Evolutionary conservation across 768 basidiomycete genomes (phyloP).

Genomic region (Suillus tomentosus): DNA sequence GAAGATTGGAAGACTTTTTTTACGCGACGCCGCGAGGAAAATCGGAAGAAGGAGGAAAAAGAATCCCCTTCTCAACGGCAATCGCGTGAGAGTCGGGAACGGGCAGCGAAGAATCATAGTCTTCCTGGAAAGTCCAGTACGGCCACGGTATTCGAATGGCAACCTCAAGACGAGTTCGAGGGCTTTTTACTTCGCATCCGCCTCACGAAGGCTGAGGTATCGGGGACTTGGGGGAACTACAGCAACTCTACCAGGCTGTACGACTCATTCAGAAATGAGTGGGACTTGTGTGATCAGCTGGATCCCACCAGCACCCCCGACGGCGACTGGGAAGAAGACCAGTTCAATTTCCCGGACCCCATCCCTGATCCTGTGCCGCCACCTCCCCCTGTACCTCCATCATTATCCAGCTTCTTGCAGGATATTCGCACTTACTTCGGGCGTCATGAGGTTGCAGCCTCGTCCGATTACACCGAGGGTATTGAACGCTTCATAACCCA

Average conservation of each 20-base stretch:
- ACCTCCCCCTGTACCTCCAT: too few relatives aligned
- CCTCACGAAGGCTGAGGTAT: neutral
- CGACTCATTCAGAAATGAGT: neutral
- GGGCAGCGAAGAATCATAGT: neutral
- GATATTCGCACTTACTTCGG: too few relatives aligned
- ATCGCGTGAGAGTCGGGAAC: neutral
- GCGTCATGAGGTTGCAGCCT: too few relatives aligned
- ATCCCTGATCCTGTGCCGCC: too few relatives aligned
- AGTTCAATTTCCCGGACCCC: too few relatives aligned
- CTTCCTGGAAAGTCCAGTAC: neutral
- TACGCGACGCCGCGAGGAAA: neutral
- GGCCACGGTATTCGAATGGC: neutral
- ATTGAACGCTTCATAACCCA: too few relatives aligned
- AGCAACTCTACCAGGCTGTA: neutral
- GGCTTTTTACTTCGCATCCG: neutral
- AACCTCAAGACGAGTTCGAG: neutral
- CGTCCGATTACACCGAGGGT: too few relatives aligned
- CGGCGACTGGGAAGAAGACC: neutral
- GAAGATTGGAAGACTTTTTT: neutral
- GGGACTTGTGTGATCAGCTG: neutral
- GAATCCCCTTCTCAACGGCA: neutral
- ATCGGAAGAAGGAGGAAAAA: neutral
- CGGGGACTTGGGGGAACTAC: neutral
- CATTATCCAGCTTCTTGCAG: too few relatives aligned
- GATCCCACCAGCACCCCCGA: neutral